These are phyloP conservation scores for Penicillium sp. DNA, from an alignment of 2,329 filamentous ascomycete species.

Conservation along the genomic window DNA sequence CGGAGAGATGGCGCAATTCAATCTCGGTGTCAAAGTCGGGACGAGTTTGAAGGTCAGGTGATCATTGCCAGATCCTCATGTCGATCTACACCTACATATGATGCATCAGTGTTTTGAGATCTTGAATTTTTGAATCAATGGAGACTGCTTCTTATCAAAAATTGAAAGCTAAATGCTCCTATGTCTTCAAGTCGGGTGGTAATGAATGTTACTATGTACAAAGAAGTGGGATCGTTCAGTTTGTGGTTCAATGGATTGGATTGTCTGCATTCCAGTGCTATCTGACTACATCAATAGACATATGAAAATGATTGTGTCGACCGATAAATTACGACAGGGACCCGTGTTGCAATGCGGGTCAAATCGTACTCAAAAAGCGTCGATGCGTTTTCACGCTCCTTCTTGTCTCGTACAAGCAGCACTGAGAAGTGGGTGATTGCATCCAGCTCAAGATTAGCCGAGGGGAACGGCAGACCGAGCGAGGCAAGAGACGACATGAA, in stretches of 20 bases:
- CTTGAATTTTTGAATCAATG: too few relatives aligned
- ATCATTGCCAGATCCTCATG: background rate
- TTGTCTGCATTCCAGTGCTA: background rate
- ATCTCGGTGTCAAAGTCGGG: slow-evolving; percentile 4
- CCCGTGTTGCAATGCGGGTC: slow-evolving; percentile 36
- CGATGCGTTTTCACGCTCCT: slow-evolving; percentile 33
- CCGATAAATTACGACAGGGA: slow-evolving; percentile 48
- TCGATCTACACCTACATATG: too few relatives aligned
- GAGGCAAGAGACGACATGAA: slow-evolving; percentile 49
- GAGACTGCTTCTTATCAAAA: too few relatives aligned
- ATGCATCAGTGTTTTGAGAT: too few relatives aligned
- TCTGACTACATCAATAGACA: background rate
- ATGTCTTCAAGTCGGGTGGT: background rate
- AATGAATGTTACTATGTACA: background rate
- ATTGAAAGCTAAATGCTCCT: too few relatives aligned
- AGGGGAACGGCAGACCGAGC: slow-evolving; percentile 46
- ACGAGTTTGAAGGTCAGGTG: background rate
- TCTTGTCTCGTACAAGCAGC: slow-evolving; percentile 49
- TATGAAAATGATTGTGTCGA: slow-evolving; percentile 35
- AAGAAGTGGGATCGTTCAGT: background rate
- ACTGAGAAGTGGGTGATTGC: slow-evolving; percentile 23
- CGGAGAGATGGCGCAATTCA: background rate
- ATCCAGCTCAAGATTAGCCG: slow-evolving; percentile 46
- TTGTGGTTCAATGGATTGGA: background rate
- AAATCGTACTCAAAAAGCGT: slow-evolving; percentile 54